These are phyloP conservation scores for Thraustochytrium aureum DNA, from an alignment of 352 stramenopile species.

Conservation along the genomic window DNA sequence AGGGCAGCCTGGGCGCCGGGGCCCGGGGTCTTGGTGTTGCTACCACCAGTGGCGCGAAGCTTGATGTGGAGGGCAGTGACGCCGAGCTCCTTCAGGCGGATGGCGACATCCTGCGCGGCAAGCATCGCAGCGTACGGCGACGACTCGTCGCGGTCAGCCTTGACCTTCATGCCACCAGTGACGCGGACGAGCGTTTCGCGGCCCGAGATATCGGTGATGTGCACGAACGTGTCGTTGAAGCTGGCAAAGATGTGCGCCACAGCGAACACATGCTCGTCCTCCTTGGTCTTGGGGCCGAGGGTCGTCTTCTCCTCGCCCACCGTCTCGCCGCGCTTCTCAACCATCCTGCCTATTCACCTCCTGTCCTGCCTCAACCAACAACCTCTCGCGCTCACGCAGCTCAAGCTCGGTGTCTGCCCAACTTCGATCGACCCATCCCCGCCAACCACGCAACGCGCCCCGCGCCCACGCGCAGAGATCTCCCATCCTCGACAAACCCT, in stretches of 20 bases:
- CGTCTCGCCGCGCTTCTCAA: constrained; percentile 60
- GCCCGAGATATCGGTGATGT: constrained; percentile 99
- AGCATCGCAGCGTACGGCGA: constrained; percentile 99
- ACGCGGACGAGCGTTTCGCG: constrained; percentile 99
- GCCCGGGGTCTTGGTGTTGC: constrained; percentile 97
- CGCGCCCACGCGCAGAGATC: no score
- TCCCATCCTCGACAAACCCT: no score
- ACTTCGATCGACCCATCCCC: no score
- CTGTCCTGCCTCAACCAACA: no score
- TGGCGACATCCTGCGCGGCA: constrained; percentile 98
- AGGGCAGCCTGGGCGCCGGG: constrained; percentile 98
- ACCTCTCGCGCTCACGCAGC: no score
- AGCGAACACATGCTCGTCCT: constrained; percentile 98
- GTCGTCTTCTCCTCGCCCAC: constrained; percentile 83
- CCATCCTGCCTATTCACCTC: no score
- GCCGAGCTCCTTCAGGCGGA: constrained; percentile 93
- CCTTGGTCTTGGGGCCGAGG: constrained; percentile 87
- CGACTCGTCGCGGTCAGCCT: constrained; percentile 99
- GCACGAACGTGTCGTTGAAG: constrained; percentile 99
- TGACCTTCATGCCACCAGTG: constrained; percentile 99
- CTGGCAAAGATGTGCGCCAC: constrained; percentile 99
- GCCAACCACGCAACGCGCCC: no score
- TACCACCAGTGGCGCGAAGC: constrained; percentile 98
- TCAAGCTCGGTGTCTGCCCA: no score
- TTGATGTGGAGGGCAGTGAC: constrained; percentile 99